Evolutionary conservation across 2,329 filamentous ascomycete genomes (phyloP).

Genomic region (Cladosporium sp.): DNA sequence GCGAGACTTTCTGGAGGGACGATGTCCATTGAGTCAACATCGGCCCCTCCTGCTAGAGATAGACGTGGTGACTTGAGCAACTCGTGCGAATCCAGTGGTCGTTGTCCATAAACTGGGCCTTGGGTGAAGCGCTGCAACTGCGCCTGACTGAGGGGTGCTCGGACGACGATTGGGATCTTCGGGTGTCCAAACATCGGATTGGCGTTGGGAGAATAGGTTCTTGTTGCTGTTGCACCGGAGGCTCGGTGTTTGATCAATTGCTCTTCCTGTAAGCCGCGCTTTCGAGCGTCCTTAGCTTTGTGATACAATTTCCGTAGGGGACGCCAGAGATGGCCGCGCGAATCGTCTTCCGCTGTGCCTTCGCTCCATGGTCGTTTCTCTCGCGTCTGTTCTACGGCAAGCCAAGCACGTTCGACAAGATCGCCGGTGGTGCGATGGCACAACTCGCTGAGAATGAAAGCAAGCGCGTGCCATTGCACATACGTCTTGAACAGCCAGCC

Average conservation of each 20-base stretch:
- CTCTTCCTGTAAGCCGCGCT: conserved; percentile 50
- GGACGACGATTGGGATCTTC: conserved; percentile 29
- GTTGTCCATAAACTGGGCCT: conserved; percentile 34
- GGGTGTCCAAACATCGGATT: conserved; percentile 38
- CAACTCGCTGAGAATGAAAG: conserved; percentile 61
- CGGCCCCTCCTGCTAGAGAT: conserved; percentile 23
- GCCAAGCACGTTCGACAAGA: conserved; percentile 61
- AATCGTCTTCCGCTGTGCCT: conserved; percentile 32
- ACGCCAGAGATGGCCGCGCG: conserved; percentile 61
- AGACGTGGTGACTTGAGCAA: conserved; percentile 34
- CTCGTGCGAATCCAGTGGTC: conserved; percentile 37
- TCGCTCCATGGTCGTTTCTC: conserved; percentile 42
- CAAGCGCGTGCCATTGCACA: conserved; percentile 65
- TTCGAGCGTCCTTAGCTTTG: conserved; percentile 56
- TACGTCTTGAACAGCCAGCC: conserved; percentile 65
- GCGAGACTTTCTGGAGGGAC: conserved; percentile 15
- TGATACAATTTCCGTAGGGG: conserved; percentile 62
- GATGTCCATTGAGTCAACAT: conserved; percentile 20
- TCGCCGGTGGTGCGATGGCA: conserved; percentile 58
- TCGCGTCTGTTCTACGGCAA: conserved; percentile 52
- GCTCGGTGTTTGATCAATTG: conserved; percentile 25
- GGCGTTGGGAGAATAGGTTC: conserved; percentile 36
- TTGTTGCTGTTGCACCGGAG: conserved; percentile 22
- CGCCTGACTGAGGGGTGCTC: conserved; percentile 37
- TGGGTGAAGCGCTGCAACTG: conserved; percentile 36